These are phyloP conservation scores for Blastobotrys peoriensis DNA, from an alignment of 805 yeast species.

Conservation along the genomic window DNA sequence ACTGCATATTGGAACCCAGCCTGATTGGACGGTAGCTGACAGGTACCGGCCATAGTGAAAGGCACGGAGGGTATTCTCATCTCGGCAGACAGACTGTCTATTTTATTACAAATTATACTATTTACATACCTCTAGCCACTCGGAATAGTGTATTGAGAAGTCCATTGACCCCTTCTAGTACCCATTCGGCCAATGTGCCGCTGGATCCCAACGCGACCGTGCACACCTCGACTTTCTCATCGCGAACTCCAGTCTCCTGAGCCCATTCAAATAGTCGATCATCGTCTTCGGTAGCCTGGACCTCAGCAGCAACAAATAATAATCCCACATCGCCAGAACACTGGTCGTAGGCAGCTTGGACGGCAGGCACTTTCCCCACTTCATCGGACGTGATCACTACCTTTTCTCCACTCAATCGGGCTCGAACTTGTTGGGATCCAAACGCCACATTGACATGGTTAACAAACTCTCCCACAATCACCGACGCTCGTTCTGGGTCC, in stretches of 20 bases:
- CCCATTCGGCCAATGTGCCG: constrained; percentile 27
- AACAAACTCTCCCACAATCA: constrained; percentile 76
- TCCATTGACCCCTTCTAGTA: constrained; percentile 30
- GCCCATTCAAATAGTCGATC: constrained; percentile 28
- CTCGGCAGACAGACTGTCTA: too few species aligned
- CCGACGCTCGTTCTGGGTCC: constrained; percentile 55
- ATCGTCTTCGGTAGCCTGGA: constrained; percentile 24
- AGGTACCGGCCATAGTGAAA: too few species aligned
- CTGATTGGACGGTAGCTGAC: too few species aligned
- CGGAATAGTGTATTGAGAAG: constrained; percentile 23
- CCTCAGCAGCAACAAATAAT: constrained; percentile 21
- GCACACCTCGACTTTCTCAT: constrained; percentile 11
- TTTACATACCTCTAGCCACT: neutral
- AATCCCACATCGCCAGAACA: constrained; percentile 15
- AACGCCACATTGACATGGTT: constrained; percentile 77
- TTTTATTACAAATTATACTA: too few species aligned
- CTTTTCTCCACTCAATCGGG: constrained; percentile 60
- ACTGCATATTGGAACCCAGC: too few species aligned
- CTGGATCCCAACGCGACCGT: constrained; percentile 27
- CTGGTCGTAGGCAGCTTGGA: constrained; percentile 26
- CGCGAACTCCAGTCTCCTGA: constrained; percentile 9
- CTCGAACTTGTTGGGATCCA: constrained; percentile 62
- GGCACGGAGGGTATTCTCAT: too few species aligned
- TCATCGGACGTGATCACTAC: constrained; percentile 67
- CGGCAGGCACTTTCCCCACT: constrained; percentile 42